Conservation (phyloP, 495 filamentous ascomycete genomes). For the Tricharina praecox region DNA sequence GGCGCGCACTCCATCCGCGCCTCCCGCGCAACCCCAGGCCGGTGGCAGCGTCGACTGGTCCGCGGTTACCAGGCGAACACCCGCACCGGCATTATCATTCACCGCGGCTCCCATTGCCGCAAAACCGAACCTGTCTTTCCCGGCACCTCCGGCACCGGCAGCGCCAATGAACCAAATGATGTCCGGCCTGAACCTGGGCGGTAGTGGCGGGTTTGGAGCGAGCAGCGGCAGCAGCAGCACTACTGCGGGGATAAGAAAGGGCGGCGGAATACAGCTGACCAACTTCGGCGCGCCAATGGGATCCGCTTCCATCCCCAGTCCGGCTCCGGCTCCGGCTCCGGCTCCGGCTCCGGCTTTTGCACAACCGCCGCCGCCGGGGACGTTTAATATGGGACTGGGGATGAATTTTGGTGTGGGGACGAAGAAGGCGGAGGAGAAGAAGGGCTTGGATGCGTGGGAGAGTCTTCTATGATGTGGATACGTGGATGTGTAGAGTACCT, state of each 20-base stretch:
- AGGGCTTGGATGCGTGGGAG: constrained; percentile 62
- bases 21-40: background rate
- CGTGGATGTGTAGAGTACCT: background rate
- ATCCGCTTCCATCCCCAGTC: background rate
- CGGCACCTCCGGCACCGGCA: background rate
- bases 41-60: constrained; percentile 15
- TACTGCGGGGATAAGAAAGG: background rate
- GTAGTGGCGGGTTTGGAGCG: background rate
- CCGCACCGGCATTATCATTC: too few relatives aligned
- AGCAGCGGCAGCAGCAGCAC: background rate
- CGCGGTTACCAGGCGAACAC: too few relatives aligned
- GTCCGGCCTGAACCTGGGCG: background rate
- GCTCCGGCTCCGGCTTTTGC: constrained; percentile 15
- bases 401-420: constrained; percentile 5
- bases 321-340: too few relatives aligned
- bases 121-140: background rate
- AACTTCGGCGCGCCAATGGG: background rate
- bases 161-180: background rate
- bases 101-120: too few relatives aligned
- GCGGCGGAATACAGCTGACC: background rate
- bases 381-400: background rate
- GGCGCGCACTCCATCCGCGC: constrained; percentile 4
- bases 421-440: constrained; percentile 33
- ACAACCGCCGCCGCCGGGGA: background rate
- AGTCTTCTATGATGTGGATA: constrained; percentile 45